phyloP scores from a whole-genome alignment of 352 stramenopile genomes.

The Globisporangium apiculatum region DNA sequence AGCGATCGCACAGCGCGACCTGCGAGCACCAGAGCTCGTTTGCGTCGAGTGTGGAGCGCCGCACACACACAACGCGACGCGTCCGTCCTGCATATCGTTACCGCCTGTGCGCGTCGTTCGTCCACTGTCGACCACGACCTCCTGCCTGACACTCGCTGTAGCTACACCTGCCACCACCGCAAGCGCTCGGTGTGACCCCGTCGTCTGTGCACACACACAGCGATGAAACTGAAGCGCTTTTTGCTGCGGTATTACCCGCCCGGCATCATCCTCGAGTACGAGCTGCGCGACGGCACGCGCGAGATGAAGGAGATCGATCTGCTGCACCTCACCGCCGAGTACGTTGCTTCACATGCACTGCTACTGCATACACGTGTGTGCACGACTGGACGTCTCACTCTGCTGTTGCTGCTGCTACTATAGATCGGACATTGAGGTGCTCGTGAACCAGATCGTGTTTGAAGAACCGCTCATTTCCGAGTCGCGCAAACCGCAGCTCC shows the following conservation, averaged over 20 bases:
- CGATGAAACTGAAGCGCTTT: slow-evolving; percentile 95
- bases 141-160: not conserved
- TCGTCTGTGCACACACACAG: not conserved
- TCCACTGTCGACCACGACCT: no score
- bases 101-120: no score
- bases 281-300: slow-evolving; percentile 88
- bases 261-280: slow-evolving; percentile 95
- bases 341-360: slow-evolving; percentile 12
- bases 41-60: no score
- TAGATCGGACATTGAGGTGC: slow-evolving; percentile 90
- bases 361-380: not conserved
- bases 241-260: slow-evolving; percentile 94
- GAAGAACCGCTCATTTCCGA: slow-evolving; percentile 92
- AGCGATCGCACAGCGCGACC: not conserved
- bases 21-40: not conserved
- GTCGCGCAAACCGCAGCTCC: slow-evolving; percentile 91
- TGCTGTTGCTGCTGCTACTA: not conserved
- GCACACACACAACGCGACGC: not conserved
- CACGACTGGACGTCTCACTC: not conserved
- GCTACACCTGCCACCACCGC: not conserved
- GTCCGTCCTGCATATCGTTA: not conserved
- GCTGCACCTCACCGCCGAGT: slow-evolving; percentile 90
- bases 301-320: slow-evolving; percentile 96
- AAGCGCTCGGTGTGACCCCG: not conserved
- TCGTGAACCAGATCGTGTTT: slow-evolving; percentile 95